Base-by-base conservation (phyloP, 2,329 filamentous ascomycete genomes). In the Penicillium sp. region DNA sequence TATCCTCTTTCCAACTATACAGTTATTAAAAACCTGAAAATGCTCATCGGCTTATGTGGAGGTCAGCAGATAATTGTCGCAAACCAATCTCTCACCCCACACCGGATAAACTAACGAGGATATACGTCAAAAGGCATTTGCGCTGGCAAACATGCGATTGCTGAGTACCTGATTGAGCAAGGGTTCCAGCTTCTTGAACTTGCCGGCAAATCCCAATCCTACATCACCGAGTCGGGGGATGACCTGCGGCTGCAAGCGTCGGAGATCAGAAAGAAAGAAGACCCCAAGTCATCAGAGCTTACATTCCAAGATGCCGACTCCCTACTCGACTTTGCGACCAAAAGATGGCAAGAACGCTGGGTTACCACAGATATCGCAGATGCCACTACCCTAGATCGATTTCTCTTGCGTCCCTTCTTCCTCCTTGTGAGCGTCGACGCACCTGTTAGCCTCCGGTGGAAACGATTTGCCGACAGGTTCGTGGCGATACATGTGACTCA, bases 401-500 rank as follows among this genome's bases (percentile, higher is more conserved):
- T 97, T 49, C 78, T 87, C 57, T 82, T 87, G 20, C 85, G 94
- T 8, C 94, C 94, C 1, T 97, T 96, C 78, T 97, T 97, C 79
- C 82, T 99, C 48, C 84, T 97, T 34, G 80, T 99, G 68, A 93
- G 90, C 72, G 86, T 97, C 46, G 93, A 97, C 74, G 93, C 92
- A 5, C 94, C 94, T 2, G 82, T 97, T 44, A 89, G 84, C 48
- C 80, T 93, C 43, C 88, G 94, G 50, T 97, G 90, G 89, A 81
- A 83, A 66, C 88, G 94, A 44, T 92, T 89, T 78, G 85, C 84
- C 60, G 74, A 82, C 57, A 81, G 82, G 74, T 79, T 56, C 35
- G 64, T 65, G 20, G n/a, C 35, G 29, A 39, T 11, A 14, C 18
- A 6, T 37, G 13, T 35, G 22, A 20, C 26, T 26, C 11, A 22